phyloP scores from a whole-genome alignment of 2,329 filamentous ascomycete genomes.

The Cordyceps cicadae region DNA sequence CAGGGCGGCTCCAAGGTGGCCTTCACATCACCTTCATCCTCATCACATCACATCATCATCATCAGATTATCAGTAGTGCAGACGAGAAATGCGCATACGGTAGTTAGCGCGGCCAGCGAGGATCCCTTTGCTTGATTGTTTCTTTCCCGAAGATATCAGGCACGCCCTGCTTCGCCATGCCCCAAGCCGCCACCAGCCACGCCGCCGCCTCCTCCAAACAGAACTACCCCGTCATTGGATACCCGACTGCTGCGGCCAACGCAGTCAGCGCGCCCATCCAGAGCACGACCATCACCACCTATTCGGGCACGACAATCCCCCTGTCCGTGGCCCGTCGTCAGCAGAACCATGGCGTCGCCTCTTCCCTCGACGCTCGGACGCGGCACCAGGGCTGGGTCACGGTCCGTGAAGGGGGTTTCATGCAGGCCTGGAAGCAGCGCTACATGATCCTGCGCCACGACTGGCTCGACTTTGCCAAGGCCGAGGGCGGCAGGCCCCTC shows the following conservation, averaged over 20 bases:
- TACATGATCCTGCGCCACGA: slow-evolving; percentile 79
- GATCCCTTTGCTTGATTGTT: not conserved
- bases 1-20: not conserved
- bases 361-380: slow-evolving; percentile 48
- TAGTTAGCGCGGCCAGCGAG: not conserved
- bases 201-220: not conserved
- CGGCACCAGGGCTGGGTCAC: slow-evolving; percentile 67
- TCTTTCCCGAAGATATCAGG: not conserved
- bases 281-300: slow-evolving; percentile 49
- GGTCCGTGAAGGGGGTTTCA: slow-evolving; percentile 74
- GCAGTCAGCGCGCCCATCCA: slow-evolving; percentile 59
- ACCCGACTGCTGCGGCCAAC: slow-evolving; percentile 36
- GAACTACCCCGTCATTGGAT: not conserved
- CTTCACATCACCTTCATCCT: not conserved
- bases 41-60: too few relatives aligned
- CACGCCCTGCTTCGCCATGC: not conserved
- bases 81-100: too few relatives aligned
- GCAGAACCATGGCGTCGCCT: slow-evolving; percentile 42
- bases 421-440: slow-evolving; percentile 73
- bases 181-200: not conserved
- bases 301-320: slow-evolving; percentile 58
- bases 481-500: slow-evolving; percentile 68
- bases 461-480: slow-evolving; percentile 82
- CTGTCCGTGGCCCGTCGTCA: slow-evolving; percentile 50
- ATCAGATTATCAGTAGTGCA: too few relatives aligned